These are phyloP conservation scores for Delphinella strobiligena DNA, from an alignment of 2,329 filamentous ascomycete genomes.

Conservation along the genomic window DNA sequence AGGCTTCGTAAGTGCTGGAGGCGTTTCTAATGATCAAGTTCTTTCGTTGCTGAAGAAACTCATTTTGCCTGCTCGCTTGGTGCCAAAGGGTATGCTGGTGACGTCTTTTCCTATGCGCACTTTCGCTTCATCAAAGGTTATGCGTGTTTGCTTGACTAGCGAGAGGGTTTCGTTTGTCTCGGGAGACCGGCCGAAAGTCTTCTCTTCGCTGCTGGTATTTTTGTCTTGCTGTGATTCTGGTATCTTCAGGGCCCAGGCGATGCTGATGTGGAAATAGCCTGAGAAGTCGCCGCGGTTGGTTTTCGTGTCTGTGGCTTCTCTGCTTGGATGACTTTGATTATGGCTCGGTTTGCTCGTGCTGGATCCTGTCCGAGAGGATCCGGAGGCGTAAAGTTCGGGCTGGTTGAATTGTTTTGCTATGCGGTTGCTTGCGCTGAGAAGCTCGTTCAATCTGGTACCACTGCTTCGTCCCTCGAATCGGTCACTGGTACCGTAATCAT, in stretches of 20 bases:
- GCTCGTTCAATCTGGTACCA: slow-evolving; percentile 19
- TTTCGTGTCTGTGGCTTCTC: neutral
- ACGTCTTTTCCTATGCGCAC: slow-evolving; percentile 33
- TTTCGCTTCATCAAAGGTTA: slow-evolving; percentile 31
- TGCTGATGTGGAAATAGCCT: slow-evolving; percentile 64
- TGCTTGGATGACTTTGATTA: slow-evolving; percentile 7
- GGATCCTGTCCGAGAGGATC: slow-evolving; percentile 18
- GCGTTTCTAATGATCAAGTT: no score
- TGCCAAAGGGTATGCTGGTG: slow-evolving; percentile 13
- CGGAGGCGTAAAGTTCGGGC: slow-evolving; percentile 53
- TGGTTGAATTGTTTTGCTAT: slow-evolving; percentile 50
- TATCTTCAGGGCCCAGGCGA: slow-evolving; percentile 64
- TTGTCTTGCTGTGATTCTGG: slow-evolving; percentile 1
- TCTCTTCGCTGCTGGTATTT: no score
- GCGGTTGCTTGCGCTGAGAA: slow-evolving; percentile 58
- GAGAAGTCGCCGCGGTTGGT: slow-evolving; percentile 25
- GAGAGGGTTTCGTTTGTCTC: slow-evolving; percentile 11
- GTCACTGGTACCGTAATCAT: no score
- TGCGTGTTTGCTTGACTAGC: slow-evolving; percentile 13
- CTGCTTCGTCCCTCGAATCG: no score
- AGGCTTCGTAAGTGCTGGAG: no score
- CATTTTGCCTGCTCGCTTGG: neutral
- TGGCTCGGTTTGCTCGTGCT: slow-evolving; percentile 9
- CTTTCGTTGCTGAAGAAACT: neutral
- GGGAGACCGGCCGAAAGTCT: slow-evolving; percentile 5